Evolutionary conservation across 352 stramenopile genomes (phyloP).

Genomic region (Aphanomyces astaci): DNA sequence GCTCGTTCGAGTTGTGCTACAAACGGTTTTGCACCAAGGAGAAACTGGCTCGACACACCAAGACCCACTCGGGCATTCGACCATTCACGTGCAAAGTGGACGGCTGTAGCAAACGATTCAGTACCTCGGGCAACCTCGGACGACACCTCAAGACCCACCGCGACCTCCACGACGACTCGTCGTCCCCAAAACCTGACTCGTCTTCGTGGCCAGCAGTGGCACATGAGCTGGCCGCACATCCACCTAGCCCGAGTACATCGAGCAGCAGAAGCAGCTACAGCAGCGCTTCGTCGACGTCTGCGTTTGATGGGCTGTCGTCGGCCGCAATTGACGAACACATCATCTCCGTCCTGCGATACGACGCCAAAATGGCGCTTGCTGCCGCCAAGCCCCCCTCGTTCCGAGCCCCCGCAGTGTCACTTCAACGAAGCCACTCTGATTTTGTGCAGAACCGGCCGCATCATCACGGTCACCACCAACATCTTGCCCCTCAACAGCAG

Average conservation of each 20-base stretch:
- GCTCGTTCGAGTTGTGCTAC: conserved; percentile 61
- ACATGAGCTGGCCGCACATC: not conserved
- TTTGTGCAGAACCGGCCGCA: conserved; percentile 4
- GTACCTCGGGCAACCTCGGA: conserved; percentile 48
- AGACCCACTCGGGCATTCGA: conserved; percentile 61
- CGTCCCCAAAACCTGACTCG: not conserved
- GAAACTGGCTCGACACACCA: conserved; percentile 85
- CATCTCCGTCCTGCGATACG: conserved; percentile 12
- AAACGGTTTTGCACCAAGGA: conserved; percentile 85
- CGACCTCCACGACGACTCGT: not conserved
- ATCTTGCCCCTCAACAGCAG: too few relatives aligned
- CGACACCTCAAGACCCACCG: conserved; percentile 51
- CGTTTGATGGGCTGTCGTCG: not conserved
- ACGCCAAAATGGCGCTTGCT: not conserved
- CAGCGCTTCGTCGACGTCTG: not conserved
- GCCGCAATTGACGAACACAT: conserved; percentile 18
- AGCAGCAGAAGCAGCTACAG: not conserved
- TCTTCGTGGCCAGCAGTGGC: not conserved
- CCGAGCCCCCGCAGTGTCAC: not conserved
- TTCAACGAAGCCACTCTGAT: conserved; percentile 18
- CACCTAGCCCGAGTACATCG: not conserved
- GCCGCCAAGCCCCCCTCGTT: not conserved
- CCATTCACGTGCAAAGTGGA: conserved; percentile 41
- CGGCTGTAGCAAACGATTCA: conserved; percentile 52
- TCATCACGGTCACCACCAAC: not conserved